Conservation (phyloP, 176 grass and related monocot species). For the Tillandsia fasciculata region DNA sequence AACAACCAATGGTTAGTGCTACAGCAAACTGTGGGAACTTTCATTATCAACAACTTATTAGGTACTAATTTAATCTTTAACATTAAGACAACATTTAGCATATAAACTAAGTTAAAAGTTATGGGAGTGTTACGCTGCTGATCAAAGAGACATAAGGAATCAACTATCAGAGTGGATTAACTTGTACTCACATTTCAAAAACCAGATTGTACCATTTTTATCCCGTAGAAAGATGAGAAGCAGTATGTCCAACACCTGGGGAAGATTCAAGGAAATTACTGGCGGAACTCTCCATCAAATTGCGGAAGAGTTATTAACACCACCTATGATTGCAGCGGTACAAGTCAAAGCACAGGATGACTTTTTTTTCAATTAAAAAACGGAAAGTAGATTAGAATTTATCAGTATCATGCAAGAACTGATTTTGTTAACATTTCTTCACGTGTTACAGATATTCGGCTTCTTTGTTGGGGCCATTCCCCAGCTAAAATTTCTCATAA, state of each 20-base stretch:
- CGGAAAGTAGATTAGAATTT: background rate
- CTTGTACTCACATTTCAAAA: background rate
- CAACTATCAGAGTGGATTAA: background rate
- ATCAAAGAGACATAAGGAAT: background rate
- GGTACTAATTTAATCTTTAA: too few relatives aligned
- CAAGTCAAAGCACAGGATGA: too few relatives aligned
- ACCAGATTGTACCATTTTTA: background rate
- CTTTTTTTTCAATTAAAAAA: background rate
- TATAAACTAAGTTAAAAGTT: too few relatives aligned
- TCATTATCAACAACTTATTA: background rate
- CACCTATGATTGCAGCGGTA: slow-evolving; percentile 51
- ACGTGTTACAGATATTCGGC: slow-evolving; percentile 27
- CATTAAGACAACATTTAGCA: too few relatives aligned
- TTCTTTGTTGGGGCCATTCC: slow-evolving; percentile 26
- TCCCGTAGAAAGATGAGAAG: background rate
- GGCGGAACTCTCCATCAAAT: background rate
- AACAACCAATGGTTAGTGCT: slow-evolving; percentile 8
- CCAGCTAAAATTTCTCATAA: slow-evolving; percentile 36
- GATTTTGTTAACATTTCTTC: background rate
- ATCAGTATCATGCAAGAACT: background rate
- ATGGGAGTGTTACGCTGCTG: too few relatives aligned
- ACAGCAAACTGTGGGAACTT: background rate
- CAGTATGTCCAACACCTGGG: background rate
- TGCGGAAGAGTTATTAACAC: slow-evolving; percentile 35
- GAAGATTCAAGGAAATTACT: background rate